Conservation (phyloP, 495 filamentous ascomycete genomes). For the Pyrenopolyporus hunteri region DNA sequence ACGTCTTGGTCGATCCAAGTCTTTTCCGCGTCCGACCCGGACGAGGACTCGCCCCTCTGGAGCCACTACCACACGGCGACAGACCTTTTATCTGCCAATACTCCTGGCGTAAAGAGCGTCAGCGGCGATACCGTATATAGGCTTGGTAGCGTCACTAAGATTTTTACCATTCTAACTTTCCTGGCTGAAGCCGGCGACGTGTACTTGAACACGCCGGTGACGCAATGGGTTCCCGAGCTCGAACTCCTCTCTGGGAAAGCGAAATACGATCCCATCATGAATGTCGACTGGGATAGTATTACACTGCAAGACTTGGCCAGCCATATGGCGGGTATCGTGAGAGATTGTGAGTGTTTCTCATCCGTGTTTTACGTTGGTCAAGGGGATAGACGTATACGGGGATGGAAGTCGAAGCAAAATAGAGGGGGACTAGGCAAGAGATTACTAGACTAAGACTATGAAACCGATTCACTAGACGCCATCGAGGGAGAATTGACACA, state of each 20-base stretch:
- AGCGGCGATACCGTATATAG: conserved; percentile 58
- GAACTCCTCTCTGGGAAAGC: conserved; percentile 41
- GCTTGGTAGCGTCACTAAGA: conserved; percentile 57
- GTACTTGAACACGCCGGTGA: conserved; percentile 54
- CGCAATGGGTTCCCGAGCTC: conserved; percentile 63
- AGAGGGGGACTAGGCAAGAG: conserved; percentile 40
- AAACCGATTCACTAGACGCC: conserved; percentile 43
- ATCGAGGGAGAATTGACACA: conserved; percentile 51
- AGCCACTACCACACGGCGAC: conserved; percentile 57
- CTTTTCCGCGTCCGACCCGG: conserved; percentile 51
- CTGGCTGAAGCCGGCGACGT: conserved; percentile 51
- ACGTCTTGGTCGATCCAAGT: conserved; percentile 60
- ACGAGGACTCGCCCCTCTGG: conserved; percentile 43
- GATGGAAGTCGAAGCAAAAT: background rate
- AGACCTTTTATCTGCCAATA: conserved; percentile 36
- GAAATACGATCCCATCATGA: conserved; percentile 46
- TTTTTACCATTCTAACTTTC: conserved; percentile 56
- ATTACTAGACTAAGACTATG: background rate
- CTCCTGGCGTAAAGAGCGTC: conserved; percentile 47
- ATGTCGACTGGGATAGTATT: conserved; percentile 59
- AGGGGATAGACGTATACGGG: conserved; percentile 3
- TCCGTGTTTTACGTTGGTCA: background rate
- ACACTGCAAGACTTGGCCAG: conserved; percentile 60
- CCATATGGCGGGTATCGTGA: conserved; percentile 58
- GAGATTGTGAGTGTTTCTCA: conserved; percentile 47